Evolutionary conservation across 2,329 filamentous ascomycete genomes (phyloP), one percentile per base, ranked within the genome.

Genomic region (Chaetomium olivaceum): DNA sequence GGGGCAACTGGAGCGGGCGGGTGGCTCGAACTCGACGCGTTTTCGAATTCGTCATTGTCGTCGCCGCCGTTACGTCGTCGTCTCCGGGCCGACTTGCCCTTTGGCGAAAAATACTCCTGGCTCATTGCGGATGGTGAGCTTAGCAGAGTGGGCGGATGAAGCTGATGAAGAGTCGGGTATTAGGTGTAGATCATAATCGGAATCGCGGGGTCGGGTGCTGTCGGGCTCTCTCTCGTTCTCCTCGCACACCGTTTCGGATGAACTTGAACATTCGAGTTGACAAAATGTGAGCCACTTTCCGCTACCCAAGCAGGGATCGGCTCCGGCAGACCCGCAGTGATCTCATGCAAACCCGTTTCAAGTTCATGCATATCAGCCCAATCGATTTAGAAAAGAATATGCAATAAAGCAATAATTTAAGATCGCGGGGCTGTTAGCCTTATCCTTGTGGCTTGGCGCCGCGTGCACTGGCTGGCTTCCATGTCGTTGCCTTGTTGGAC

Each of bases 61-160:
- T 70, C 65, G 58, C 59, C 63, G 70, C 76, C 73, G 67, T 74
- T 73, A 67, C 74, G 73, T 63, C 74, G 73, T 63, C 74, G 73
- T 63, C 71, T 73, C 59, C 76, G 74, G 64, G 77, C 78, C 72
- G 76, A 73, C 76, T 85, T 85, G 71, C 83, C 84, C 77, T 87
- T 87, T 70, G 78, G 79, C 71, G 78, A 80, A 70, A 80, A 82
- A 71, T 87, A 84, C 72, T 87, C 82, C 77, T 87, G 84, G 78
- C 84, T 88, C 86, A 89, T 89, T 68, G 63, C 66, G 57, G 63
- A 29, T 16, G 57, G 58, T 60, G 63, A 60, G 58, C 56, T 52
- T 66, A 61, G 58, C 51, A 29, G 25, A 54, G 50, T 27, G 59
- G 52, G 46, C 21, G 54, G 36, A 60, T 39, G 54, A 52, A 51